Base-by-base conservation (phyloP, 257 asterid genomes). In the Phtheirospermum japonicum region DNA sequence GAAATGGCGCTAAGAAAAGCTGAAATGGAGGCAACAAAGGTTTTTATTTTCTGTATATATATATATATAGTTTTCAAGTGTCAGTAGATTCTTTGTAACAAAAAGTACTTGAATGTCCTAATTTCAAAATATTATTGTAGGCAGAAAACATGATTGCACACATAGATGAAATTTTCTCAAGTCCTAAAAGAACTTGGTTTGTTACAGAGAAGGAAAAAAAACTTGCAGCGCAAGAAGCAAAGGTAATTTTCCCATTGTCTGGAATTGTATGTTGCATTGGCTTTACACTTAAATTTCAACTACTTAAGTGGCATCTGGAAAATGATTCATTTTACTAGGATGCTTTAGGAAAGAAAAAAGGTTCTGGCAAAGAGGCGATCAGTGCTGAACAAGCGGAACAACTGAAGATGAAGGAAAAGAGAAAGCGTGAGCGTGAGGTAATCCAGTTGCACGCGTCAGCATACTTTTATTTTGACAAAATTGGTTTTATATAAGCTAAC, bases 21-120 rank as follows among this genome's bases (percentile, higher is more conserved):
- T 69, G 99, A 93, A 77, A 93, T 93, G 99, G 99, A 89, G 68
- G 95, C 83, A 28, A 69, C 86, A 37, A 93, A 93, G 97, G 99
- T n/a, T n/a, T 92, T 61, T 23, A 1, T 23, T 1, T 23, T 23
- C 3, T 49, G 23, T 14, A 13, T 60, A 56, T 23, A 16, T 55
- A 32, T 12, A 7, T 34, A 57, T 42, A 2, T 45, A 48, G 36
- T 34, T 48, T 42, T 42, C 36, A 19, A 50, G 17, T 31, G 17
- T 45, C 19, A 7, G 5, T 46, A 33, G 54, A 28, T 55, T 26
- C 58, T n/a, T 40, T 33, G 34, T 33, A 48, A 55, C 30, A 43
- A 54, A 23, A 51, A 17, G 28, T 49, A 19, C 54, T 28, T 30
- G 26, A 37, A 5, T 31, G 33, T 46, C 26, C 8, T 70, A 54